Evolutionary conservation across 2,329 filamentous ascomycete genomes (phyloP).

Genomic region (Blumeria hordei): DNA sequence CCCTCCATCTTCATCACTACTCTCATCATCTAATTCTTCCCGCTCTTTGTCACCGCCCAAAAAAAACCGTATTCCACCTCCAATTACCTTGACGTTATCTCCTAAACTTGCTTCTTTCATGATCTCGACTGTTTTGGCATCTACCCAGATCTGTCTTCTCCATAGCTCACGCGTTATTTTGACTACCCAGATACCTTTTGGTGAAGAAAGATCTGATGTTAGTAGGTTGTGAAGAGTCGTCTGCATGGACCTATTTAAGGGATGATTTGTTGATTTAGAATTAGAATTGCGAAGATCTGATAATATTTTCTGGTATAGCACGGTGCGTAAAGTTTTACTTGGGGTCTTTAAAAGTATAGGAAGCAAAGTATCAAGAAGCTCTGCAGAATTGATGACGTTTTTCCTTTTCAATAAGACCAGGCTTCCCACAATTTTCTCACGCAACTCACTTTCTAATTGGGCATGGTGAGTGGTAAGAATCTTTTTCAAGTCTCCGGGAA

Average conservation of each 20-base stretch:
- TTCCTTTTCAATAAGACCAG: slow-evolving; percentile 74
- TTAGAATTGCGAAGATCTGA: slow-evolving; percentile 78
- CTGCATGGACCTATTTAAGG: slow-evolving; percentile 78
- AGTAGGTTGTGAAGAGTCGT: slow-evolving; percentile 82
- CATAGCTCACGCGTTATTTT: slow-evolving; percentile 89
- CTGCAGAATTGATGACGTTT: slow-evolving; percentile 68
- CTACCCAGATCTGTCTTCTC: slow-evolving; percentile 91
- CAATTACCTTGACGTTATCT: slow-evolving; percentile 79
- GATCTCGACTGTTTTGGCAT: slow-evolving; percentile 83
- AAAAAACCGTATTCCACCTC: slow-evolving; percentile 80
- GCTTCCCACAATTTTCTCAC: slow-evolving; percentile 86
- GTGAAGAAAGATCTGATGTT: slow-evolving; percentile 59
- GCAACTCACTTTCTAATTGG: slow-evolving; percentile 55
- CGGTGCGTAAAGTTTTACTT: slow-evolving; percentile 63
- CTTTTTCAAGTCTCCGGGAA: slow-evolving; percentile 57
- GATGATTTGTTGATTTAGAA: slow-evolving; percentile 69
- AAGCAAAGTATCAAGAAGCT: slow-evolving; percentile 74
- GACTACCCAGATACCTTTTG: slow-evolving; percentile 83
- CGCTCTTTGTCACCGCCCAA: slow-evolving; percentile 87
- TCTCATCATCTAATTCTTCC: slow-evolving; percentile 77
- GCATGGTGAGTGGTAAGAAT: slow-evolving; percentile 67
- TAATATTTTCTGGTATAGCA: slow-evolving; percentile 77
- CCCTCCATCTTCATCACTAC: slow-evolving; percentile 63
- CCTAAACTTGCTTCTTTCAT: slow-evolving; percentile 86
- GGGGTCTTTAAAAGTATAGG: slow-evolving; percentile 79